Conservation (phyloP, 78 protist genomes). For the Dictyostelium firmibasis region DNA sequence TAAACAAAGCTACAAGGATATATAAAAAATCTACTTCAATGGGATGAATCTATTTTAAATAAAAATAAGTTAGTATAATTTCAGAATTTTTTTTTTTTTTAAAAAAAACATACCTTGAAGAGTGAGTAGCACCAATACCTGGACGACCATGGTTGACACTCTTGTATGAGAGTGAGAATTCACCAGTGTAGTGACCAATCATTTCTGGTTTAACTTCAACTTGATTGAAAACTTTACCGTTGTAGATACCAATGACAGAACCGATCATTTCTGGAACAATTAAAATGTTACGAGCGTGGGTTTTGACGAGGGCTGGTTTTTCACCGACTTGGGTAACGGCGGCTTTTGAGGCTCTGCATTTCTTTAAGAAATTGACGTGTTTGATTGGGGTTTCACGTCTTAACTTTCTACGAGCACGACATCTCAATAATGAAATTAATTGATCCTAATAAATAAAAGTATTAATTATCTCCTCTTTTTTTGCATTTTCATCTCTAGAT, state of each 20-base stretch:
- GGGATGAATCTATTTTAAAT: neutral
- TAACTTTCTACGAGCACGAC: conserved; percentile 98
- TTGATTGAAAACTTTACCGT: conserved; percentile 98
- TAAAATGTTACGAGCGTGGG: conserved; percentile 99
- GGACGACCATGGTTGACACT: conserved; percentile 99
- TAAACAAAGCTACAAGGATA: neutral
- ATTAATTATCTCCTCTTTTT: too few relatives aligned
- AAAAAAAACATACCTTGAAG: conserved; percentile 34
- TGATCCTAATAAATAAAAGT: too few relatives aligned
- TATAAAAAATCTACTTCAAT: neutral
- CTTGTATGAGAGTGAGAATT: conserved; percentile 99
- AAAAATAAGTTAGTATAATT: neutral
- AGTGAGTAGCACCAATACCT: conserved; percentile 99
- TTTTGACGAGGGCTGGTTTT: conserved; percentile 98
- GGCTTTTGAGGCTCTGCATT: conserved; percentile 93
- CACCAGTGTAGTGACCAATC: conserved; percentile 99
- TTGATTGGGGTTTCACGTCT: conserved; percentile 93
- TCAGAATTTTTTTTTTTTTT: neutral
- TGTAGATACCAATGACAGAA: conserved; percentile 98
- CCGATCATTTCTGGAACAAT: conserved; percentile 99
- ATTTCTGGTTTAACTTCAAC: conserved; percentile 99
- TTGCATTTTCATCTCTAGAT: too few relatives aligned
- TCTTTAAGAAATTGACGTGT: conserved; percentile 92
- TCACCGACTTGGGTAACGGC: conserved; percentile 90
- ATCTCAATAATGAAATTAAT: conserved; percentile 88